These are phyloP conservation scores for Mollisia scopiformis DNA, from an alignment of 2,329 filamentous ascomycete species.

Conservation along the genomic window DNA sequence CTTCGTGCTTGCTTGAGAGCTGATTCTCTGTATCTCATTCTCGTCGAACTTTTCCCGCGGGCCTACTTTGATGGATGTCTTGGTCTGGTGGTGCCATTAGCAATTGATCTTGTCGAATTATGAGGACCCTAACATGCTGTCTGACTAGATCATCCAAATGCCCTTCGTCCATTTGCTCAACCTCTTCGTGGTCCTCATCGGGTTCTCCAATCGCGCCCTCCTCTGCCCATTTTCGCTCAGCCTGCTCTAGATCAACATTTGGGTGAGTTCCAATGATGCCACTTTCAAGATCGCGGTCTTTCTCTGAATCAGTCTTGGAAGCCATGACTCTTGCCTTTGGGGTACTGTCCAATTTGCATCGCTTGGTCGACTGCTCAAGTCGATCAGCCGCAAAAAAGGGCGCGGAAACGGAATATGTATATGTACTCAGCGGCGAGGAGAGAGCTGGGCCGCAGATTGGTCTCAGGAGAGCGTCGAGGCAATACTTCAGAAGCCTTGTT, in stretches of 20 bases:
- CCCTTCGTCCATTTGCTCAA: constrained; percentile 32
- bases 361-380: not conserved
- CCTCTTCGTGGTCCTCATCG: constrained; percentile 32
- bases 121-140: constrained; percentile 18
- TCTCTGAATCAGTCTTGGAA: constrained; percentile 19
- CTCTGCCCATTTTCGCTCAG: not conserved
- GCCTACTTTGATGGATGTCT: constrained; percentile 25
- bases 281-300: constrained; percentile 16
- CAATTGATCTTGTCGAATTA: not conserved
- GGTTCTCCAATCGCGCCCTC: constrained; percentile 25
- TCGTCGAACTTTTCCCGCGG: constrained; percentile 15
- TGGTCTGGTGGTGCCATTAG: constrained; percentile 14
- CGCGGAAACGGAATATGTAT: not conserved
- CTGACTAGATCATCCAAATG: constrained; percentile 32
- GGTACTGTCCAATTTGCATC: not conserved
- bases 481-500: too few species aligned
- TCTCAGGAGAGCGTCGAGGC: too few species aligned
- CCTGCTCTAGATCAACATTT: constrained; percentile 24
- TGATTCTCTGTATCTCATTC: constrained; percentile 17
- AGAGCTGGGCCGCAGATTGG: too few species aligned
- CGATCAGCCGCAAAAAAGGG: not conserved
- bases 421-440: not conserved
- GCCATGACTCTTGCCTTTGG: constrained; percentile 15
- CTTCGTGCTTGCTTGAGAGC: constrained; percentile 22
- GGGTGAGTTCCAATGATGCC: constrained; percentile 23